phyloP scores from a whole-genome alignment of 768 basidiomycete species.

The Lyophyllum decastes region DNA sequence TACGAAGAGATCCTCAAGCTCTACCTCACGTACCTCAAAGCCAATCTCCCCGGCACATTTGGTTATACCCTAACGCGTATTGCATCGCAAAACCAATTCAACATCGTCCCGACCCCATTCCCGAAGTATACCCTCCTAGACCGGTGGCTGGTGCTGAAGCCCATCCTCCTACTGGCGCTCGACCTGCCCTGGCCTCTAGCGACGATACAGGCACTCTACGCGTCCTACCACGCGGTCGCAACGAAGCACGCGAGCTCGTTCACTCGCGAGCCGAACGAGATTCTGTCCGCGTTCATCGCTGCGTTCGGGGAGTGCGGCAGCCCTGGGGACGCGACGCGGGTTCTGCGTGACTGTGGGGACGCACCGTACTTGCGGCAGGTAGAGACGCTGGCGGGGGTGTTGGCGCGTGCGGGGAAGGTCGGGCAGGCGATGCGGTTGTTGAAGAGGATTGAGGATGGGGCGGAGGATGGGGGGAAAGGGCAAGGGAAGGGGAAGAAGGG shows the following conservation, averaged over 20 bases:
- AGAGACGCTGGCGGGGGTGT: constrained; percentile 12
- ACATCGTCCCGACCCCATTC: not conserved
- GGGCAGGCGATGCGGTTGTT: constrained; percentile 16
- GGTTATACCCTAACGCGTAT: not conserved
- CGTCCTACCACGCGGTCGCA: not conserved
- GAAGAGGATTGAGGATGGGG: constrained; percentile 3
- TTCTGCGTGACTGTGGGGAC: constrained; percentile 9
- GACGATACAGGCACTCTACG: constrained; percentile 11
- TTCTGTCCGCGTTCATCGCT: constrained; percentile 13
- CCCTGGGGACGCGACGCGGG: constrained; percentile 11
- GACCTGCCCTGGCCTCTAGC: constrained; percentile 8
- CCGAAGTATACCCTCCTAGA: not conserved
- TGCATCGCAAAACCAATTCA: not conserved
- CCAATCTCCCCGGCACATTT: not conserved
- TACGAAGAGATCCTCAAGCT: constrained; percentile 11
- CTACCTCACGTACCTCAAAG: constrained; percentile 5
- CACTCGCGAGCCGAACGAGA: not conserved
- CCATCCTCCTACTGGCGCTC: constrained; percentile 14
- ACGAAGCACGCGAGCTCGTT: not conserved
- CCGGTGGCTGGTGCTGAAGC: constrained; percentile 14
- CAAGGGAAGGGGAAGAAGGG: not conserved
- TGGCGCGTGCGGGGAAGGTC: constrained; percentile 15
- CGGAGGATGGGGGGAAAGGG: not conserved
- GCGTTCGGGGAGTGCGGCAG: constrained; percentile 15
- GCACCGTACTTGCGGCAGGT: constrained; percentile 9